Percentiles rank a stretch among this genome's conserved stretches.
phyloP scores from a whole-genome alignment of 2,329 filamentous ascomycete species.

The Trichoderma simmonsii region DNA sequence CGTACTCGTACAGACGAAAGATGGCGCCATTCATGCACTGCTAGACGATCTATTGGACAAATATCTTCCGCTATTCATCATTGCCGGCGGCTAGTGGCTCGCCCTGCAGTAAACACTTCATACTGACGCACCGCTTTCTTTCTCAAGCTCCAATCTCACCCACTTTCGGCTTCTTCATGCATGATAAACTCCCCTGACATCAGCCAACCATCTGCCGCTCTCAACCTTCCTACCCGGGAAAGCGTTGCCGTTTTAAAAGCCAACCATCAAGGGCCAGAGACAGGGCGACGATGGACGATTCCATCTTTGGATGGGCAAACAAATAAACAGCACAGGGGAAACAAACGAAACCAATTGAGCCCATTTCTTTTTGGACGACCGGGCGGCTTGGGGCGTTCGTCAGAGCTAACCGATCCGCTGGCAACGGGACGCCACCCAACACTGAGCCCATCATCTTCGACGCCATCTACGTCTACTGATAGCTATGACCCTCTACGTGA shows the following conservation, averaged over 20 bases:
- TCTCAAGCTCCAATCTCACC: neutral
- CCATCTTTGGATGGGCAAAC: neutral
- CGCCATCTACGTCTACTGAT: neutral
- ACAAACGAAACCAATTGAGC: neutral
- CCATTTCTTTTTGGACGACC: neutral
- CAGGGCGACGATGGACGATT: neutral
- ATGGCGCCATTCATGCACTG: neutral
- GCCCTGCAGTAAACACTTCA: neutral
- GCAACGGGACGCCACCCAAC: neutral
- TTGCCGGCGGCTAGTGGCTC: neutral
- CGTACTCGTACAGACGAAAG: neutral
- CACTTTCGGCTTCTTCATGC: neutral
- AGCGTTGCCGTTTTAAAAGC: neutral
- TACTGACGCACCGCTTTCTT: neutral
- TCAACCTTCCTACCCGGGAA: neutral
- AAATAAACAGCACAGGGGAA: neutral
- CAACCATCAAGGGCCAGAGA: neutral
- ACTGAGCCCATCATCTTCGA: neutral
- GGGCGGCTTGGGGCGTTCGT: neutral
- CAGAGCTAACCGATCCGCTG: neutral
- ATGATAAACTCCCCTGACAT: neutral
- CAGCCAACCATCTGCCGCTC: conserved; percentile 2
- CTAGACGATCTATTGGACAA: neutral
- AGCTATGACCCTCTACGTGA: neutral
- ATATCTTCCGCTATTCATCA: neutral